Evolutionary conservation across 2,329 filamentous ascomycete species (phyloP).

Genomic region (Graphilbum sp.): DNA sequence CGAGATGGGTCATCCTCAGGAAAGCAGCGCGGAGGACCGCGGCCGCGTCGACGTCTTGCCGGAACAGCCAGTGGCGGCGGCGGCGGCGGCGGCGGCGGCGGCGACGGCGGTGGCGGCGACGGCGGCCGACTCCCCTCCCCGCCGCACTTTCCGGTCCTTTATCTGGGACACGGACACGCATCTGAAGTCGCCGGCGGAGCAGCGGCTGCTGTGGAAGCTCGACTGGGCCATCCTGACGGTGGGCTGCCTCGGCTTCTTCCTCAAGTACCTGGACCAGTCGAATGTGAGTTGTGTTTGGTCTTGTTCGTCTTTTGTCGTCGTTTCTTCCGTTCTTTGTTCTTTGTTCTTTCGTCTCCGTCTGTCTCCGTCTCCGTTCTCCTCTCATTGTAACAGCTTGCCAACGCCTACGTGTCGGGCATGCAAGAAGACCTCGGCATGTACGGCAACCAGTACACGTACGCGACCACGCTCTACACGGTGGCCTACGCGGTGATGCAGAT

Average conservation of each 20-base stretch:
- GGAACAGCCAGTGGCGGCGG: too few species aligned
- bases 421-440: slow-evolving; percentile 12
- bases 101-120: background rate
- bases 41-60: too few species aligned
- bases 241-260: slow-evolving; percentile 11
- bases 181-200: slow-evolving; percentile 13
- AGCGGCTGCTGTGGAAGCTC: slow-evolving; percentile 12
- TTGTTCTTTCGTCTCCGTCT: too few species aligned
- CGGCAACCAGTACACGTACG: slow-evolving; percentile 13
- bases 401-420: slow-evolving; percentile 13
- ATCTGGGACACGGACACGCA: slow-evolving; percentile 15
- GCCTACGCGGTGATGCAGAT: slow-evolving; percentile 21
- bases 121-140: background rate
- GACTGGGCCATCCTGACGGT: slow-evolving; percentile 12
- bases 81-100: too few species aligned
- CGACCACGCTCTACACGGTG: slow-evolving; percentile 11
- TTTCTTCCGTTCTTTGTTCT: too few species aligned
- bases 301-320: too few species aligned
- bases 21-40: too few species aligned
- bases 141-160: background rate
- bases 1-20: too few species aligned
- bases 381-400: background rate
- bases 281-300: slow-evolving; percentile 11
- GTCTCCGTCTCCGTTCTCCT: too few species aligned
- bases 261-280: slow-evolving; percentile 14